Base-by-base conservation (phyloP, 148 eudicot species). In the Vaccinium myrtillus region DNA sequence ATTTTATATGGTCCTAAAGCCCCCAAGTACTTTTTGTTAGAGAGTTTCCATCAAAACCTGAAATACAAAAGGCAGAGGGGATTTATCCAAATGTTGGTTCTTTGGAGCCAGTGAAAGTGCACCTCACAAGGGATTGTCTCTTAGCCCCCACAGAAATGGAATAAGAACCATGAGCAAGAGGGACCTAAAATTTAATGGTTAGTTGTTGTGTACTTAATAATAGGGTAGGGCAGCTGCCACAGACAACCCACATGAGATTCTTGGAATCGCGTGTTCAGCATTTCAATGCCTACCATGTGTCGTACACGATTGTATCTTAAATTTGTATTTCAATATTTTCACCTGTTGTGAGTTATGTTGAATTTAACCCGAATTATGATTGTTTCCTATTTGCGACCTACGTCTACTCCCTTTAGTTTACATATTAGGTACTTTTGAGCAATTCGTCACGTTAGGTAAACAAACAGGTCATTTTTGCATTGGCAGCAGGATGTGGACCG, bases 81-180 rank as follows among this genome's bases (percentile, higher is more conserved):
- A 43, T 43, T 69, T 58, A 81, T 84, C 89, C 85, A 77, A 46
- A 70, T 78, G 80, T 77, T 85, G 75, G 88, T 82, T 84, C 32
- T n/a, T n/a, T n/a, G 82, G 78, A 58, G 54, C 74, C 77, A 84
- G 55, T n/a, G 82, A 36, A 65, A 69, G 84, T 79, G 69, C 82
- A 81, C 76, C 83, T 61, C 87, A 84, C 78, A 79, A 80, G 88
- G 87, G 70, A 69, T 81, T 87, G 89, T 87, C 90, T 85, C 8
- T 69, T 13, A 23, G 74, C 13, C 36, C 74, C 43, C 74, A 27
- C 74, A 13, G 82, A 51, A 86, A 87, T 58, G 75, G 75, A 61
- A 78, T 32, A 76, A 65, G 27, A 56, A 53, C 82, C 82, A 84
- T 53, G 71, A 21, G 23, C 82, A 25, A 79, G 56, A 81, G 73